Conservation (phyloP, 179 eudicot genomes). For the Kewa caespitosa region DNA sequence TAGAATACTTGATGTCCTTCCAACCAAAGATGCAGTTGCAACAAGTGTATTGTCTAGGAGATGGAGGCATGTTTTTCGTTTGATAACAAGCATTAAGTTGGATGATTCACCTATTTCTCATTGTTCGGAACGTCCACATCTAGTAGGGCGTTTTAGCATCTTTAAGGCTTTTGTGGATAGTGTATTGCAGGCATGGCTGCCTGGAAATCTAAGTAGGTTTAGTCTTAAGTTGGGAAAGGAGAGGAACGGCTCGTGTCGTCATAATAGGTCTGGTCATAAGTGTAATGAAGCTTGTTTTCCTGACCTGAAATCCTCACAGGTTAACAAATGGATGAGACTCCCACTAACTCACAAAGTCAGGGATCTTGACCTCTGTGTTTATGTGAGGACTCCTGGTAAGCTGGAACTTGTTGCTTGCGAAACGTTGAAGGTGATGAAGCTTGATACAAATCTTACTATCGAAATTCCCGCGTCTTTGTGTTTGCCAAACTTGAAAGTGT, state of each 20-base stretch:
- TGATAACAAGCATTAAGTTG: constrained; percentile 7
- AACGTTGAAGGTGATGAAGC: constrained; percentile 12
- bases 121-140: not conserved
- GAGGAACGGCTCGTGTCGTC: not conserved
- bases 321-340: not conserved
- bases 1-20: not conserved
- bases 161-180: not conserved
- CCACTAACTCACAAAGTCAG: constrained; percentile 2
- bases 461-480: constrained; percentile 1
- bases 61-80: not conserved
- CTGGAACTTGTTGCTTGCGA: not conserved
- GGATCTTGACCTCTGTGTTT: constrained; percentile 10
- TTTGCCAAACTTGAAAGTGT: constrained; percentile 16
- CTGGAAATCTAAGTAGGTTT: not conserved
- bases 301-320: not conserved
- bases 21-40: constrained; percentile 15
- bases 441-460: constrained; percentile 2
- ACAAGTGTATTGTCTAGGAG: not conserved
- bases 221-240: not conserved
- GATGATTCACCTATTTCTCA: not conserved
- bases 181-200: constrained; percentile 3
- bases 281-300: not conserved
- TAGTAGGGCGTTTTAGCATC: not conserved
- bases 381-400: constrained; percentile 4
- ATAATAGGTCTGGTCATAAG: too few relatives aligned